phyloP scores from a whole-genome alignment of 2,329 filamentous ascomycete genomes.

The Apiospora arundinis region DNA sequence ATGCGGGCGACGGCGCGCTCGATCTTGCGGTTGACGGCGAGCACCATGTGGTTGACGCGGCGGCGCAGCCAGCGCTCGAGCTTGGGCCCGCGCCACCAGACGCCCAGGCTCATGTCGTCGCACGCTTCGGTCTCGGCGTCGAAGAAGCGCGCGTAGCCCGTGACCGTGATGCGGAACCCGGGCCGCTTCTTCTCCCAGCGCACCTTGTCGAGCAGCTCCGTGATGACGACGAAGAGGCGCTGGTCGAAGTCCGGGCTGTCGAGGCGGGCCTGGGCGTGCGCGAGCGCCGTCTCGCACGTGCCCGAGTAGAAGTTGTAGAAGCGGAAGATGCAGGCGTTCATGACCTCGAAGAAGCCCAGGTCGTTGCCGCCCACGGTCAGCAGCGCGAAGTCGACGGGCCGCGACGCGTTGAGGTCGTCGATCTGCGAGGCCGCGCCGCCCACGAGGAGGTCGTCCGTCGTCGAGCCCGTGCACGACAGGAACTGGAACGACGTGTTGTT shows the following conservation, averaged over 20 bases:
- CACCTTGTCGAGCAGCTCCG: constrained; percentile 51
- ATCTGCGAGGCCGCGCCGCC: constrained; percentile 48
- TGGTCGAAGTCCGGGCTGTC: constrained; percentile 46
- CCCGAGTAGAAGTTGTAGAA: constrained; percentile 57
- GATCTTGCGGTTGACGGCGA: constrained; percentile 49
- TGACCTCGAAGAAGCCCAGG: constrained; percentile 56
- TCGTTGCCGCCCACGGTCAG: constrained; percentile 57
- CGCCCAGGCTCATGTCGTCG: constrained; percentile 50
- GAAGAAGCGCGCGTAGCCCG: constrained; percentile 57
- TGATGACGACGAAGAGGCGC: constrained; percentile 46
- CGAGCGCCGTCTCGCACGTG: constrained; percentile 50
- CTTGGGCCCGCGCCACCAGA: constrained; percentile 53
- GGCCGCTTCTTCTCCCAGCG: constrained; percentile 53
- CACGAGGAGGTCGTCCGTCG: constrained; percentile 46
- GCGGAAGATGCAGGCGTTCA: constrained; percentile 57
- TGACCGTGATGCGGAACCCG: constrained; percentile 50
- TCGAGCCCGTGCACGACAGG: constrained; percentile 55
- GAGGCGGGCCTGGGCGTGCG: constrained; percentile 42
- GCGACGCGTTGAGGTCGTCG: constrained; percentile 46
- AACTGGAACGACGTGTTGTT: constrained; percentile 48
- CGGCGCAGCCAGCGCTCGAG: constrained; percentile 46
- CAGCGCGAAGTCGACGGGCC: constrained; percentile 49
- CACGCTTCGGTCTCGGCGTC: constrained; percentile 51
- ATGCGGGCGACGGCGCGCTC: constrained; percentile 42
- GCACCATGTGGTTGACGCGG: constrained; percentile 53